Percentiles rank a stretch among this genome's conserved stretches.
phyloP scores from a whole-genome alignment of 805 yeast genomes.

The Candida schatavii region DNA sequence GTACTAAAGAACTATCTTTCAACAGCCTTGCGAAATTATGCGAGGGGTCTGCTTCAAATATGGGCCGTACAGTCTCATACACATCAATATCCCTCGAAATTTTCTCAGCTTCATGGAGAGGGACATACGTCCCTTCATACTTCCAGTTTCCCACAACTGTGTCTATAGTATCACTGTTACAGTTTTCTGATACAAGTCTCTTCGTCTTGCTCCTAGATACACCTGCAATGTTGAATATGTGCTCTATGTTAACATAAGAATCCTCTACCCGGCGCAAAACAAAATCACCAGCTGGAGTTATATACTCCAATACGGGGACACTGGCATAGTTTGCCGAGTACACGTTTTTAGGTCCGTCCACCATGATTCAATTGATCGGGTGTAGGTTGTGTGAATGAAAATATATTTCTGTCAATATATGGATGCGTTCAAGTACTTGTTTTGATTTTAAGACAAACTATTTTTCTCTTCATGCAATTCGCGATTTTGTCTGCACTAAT shows the following conservation, averaged over 20 bases:
- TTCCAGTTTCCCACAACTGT: slow-evolving; percentile 1
- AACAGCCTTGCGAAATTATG: not conserved
- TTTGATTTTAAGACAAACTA: too few species aligned
- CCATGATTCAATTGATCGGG: too few species aligned
- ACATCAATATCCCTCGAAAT: not conserved
- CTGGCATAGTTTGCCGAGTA: slow-evolving; percentile 1
- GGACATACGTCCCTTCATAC: slow-evolving; percentile 1
- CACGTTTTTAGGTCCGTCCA: not conserved
- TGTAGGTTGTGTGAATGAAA: too few species aligned
- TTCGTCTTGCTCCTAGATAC: not conserved
- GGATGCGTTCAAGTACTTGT: too few species aligned
- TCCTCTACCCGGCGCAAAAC: not conserved
- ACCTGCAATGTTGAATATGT: slow-evolving; percentile 1
- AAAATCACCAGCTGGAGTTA: not conserved
- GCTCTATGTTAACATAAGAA: not conserved
- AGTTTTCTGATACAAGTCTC: not conserved
- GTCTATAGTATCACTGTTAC: not conserved
- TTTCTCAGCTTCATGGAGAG: not conserved
- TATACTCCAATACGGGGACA: slow-evolving; percentile 1
- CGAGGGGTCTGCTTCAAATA: not conserved
- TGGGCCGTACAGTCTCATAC: not conserved
- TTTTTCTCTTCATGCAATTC: not conserved
- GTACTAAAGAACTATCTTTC: not conserved
- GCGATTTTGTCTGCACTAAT: too few species aligned
- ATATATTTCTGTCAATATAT: too few species aligned